Evolutionary conservation across 495 filamentous ascomycete genomes (phyloP).

Genomic region (Massariosphaeria phaeospora): DNA sequence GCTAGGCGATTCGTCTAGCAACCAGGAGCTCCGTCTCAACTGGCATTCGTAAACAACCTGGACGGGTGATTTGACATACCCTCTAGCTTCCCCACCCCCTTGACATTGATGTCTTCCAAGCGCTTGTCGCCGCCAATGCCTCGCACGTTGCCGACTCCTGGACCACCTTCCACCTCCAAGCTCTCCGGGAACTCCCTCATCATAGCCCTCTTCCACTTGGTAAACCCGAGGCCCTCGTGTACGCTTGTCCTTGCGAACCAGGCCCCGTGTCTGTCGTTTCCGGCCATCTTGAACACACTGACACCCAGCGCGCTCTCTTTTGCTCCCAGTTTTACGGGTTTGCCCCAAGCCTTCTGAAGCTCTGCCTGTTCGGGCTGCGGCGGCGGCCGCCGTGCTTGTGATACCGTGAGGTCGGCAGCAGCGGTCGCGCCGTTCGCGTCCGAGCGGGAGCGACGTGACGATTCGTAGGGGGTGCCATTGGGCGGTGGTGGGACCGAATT

Average conservation of each 20-base stretch:
- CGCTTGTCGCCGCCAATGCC: conserved; percentile 77
- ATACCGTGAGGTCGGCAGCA: conserved; percentile 48
- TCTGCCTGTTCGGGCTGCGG: conserved; percentile 45
- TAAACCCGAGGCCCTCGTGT: conserved; percentile 69
- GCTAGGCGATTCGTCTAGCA: no score
- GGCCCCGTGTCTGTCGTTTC: conserved; percentile 73
- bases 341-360: conserved; percentile 80
- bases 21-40: no score
- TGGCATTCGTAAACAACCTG: no score
- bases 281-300: conserved; percentile 69
- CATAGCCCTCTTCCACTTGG: conserved; percentile 60
- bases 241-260: conserved; percentile 90
- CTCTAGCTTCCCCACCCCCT: conserved; percentile 55
- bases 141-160: conserved; percentile 65
- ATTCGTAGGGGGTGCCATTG: conserved; percentile 36
- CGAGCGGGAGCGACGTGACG: conserved; percentile 39
- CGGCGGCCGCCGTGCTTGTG: conserved; percentile 49
- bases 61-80: no score
- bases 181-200: conserved; percentile 60
- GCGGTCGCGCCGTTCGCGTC: conserved; percentile 42
- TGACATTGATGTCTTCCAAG: conserved; percentile 55
- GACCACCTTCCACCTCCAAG: conserved; percentile 54
- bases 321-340: conserved; percentile 64
- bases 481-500: conserved; percentile 68
- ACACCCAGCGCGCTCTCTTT: conserved; percentile 74